phyloP scores from a whole-genome alignment of 1,284 basidiomycete species.

The Coriolopsis trogii region DNA sequence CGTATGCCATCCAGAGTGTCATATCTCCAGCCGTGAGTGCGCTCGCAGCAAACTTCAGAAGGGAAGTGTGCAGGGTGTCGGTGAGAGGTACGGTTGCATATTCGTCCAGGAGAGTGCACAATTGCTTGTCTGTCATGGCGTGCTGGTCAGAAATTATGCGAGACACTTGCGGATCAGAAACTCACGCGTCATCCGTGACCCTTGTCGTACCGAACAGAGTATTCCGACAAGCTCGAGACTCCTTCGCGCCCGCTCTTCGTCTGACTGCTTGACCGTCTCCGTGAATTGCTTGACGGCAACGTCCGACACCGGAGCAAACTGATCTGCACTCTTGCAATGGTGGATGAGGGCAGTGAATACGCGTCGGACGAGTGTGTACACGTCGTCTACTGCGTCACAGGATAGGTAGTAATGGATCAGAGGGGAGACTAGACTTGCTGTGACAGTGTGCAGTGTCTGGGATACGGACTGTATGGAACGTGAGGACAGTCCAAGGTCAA shows the following conservation, averaged over 20 bases:
- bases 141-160: neutral
- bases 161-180: constrained; percentile 11
- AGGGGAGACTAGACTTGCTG: constrained; percentile 61
- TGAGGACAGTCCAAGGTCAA: neutral
- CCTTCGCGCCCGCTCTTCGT: constrained; percentile 38
- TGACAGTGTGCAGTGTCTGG: constrained; percentile 78
- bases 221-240: constrained; percentile 53
- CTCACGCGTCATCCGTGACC: constrained; percentile 62
- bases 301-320: constrained; percentile 65
- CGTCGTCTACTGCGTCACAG: constrained; percentile 41
- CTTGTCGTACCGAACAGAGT: constrained; percentile 62
- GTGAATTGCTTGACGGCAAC: constrained; percentile 44
- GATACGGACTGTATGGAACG: constrained; percentile 59
- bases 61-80: constrained; percentile 39
- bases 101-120: constrained; percentile 47
- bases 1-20: constrained; percentile 62
- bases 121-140: constrained; percentile 46
- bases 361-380: constrained; percentile 64
- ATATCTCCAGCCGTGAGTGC: constrained; percentile 64
- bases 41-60: constrained; percentile 54
- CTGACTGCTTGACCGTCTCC: constrained; percentile 16
- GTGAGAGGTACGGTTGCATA: constrained; percentile 44
- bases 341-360: constrained; percentile 80
- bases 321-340: constrained; percentile 71
- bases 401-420: constrained; percentile 58